Base-by-base conservation (phyloP, 2,329 filamentous ascomycete genomes). In the Colletotrichum acutatum region DNA sequence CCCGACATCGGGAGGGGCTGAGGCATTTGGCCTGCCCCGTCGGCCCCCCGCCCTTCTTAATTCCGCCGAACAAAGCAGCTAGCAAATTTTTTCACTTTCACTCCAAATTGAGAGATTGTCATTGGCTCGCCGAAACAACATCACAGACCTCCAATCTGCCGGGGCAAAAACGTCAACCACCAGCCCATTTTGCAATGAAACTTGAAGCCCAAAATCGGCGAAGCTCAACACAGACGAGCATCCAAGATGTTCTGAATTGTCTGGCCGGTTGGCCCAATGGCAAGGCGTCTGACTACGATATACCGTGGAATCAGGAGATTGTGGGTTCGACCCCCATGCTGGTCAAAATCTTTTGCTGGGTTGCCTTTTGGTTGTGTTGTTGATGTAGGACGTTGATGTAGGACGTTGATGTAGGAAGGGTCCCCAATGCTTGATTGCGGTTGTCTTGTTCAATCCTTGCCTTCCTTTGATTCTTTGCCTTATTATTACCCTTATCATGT, bases 271-370 rank as follows among this genome's bases (percentile, higher is more conserved):
- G 80, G 80, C 79, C 80, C 79, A 82, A 82, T 83, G 82, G 78
- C 81, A 84, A 83, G 82, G 81, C 82, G 82, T 83, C 81, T 83
- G 82, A 84, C 82, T 83, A 83, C 82, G 81, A 83, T 58, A 58
- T 3, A 61, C 22, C 60, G 70, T 73, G 71, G 46, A 66, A 73
- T 73, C 71, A 73, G 71, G 71, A 73, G 71, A 73, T 73, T 73
- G 60, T 70, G 71, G 71, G 71, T 72, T 72, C 71, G 71, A 72
- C 71, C 71, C 71, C 71, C 71, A 72, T 65, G 71, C 71, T 73
- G 71, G 71, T 73, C 71, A 73, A 52, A n/a, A 7, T 32, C 16
- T 58, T 58, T 58, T 58, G 56, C 24, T 1, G 34, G 37, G 16
- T 7, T 16, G 16, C 37, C 37, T 42, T 16, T 42, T 42, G 37